phyloP scores from a whole-genome alignment of 768 basidiomycete genomes.

The Auriculariales sp. region DNA sequence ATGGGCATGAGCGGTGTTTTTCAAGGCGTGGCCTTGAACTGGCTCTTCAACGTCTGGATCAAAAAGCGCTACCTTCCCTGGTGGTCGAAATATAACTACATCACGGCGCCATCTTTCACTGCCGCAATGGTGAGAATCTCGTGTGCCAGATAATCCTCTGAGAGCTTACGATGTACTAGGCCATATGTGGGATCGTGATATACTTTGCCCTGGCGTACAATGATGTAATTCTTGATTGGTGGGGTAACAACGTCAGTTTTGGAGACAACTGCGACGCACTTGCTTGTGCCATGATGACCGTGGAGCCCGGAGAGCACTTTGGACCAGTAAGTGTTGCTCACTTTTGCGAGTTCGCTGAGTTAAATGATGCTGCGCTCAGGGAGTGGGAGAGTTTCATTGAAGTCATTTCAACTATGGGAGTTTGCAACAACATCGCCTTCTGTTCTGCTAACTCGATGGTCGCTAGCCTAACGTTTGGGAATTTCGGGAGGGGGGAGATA shows the following conservation, averaged over 20 bases:
- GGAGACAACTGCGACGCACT: conserved; percentile 2
- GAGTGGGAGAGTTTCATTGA: too few relatives aligned
- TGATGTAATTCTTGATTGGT: conserved; percentile 16
- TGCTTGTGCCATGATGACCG: conserved; percentile 9
- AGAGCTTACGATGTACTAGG: conserved; percentile 19
- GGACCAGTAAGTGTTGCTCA: too few relatives aligned
- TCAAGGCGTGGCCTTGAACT: conserved; percentile 12
- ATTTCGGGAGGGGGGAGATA: too few relatives aligned
- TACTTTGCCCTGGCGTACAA: conserved; percentile 18
- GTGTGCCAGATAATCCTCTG: conserved; percentile 15
- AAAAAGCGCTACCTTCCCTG: conserved; percentile 14
- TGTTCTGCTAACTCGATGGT: too few relatives aligned
- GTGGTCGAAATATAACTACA: too few relatives aligned
- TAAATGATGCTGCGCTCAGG: too few relatives aligned
- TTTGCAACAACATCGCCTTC: too few relatives aligned
- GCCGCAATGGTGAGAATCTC: too few relatives aligned
- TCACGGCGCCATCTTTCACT: too few relatives aligned
- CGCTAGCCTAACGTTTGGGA: too few relatives aligned
- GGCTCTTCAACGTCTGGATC: conserved; percentile 14
- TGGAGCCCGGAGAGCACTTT: conserved; percentile 12
- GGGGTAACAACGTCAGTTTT: conserved; percentile 15
- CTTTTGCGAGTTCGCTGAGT: too few relatives aligned
- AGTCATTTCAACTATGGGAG: too few relatives aligned
- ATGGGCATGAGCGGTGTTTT: conserved; percentile 12
- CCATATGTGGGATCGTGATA: conserved; percentile 20